phyloP scores from a whole-genome alignment of 305 asterid genomes.

The Withania somnifera region DNA sequence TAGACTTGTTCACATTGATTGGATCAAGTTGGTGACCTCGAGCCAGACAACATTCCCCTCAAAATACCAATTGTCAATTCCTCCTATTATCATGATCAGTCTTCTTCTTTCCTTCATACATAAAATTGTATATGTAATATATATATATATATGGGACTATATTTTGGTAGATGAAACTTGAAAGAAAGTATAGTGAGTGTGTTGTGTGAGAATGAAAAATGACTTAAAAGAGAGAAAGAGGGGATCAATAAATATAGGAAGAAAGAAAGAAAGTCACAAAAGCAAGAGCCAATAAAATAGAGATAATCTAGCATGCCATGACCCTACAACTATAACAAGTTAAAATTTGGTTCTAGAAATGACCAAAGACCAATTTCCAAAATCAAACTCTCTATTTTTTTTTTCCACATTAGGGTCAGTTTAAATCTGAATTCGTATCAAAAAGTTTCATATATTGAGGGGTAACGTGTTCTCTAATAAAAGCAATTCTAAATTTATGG shows the following conservation, averaged over 20 bases:
- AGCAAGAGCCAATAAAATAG: background rate
- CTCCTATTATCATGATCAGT: background rate
- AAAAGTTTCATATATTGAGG: too few species aligned
- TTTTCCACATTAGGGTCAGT: too few species aligned
- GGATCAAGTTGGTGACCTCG: slow-evolving; percentile 61
- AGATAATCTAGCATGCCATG: background rate
- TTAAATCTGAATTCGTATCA: too few species aligned
- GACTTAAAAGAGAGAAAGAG: background rate
- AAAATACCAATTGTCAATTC: slow-evolving; percentile 9
- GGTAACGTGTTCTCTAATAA: too few species aligned
- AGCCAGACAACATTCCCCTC: slow-evolving; percentile 97
- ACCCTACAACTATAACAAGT: background rate
- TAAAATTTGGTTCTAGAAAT: background rate
- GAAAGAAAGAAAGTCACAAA: background rate
- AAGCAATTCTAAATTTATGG: too few species aligned
- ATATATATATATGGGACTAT: background rate
- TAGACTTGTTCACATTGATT: background rate
- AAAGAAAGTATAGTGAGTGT: background rate
- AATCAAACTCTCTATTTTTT: too few species aligned
- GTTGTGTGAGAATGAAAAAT: background rate
- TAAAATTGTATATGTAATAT: too few species aligned
- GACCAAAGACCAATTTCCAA: background rate
- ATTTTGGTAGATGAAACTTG: background rate
- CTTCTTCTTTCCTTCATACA: background rate
- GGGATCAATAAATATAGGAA: background rate